Evolutionary conservation across 139 green algal genomes (phyloP).

Genomic region (Ulvella scutata): DNA sequence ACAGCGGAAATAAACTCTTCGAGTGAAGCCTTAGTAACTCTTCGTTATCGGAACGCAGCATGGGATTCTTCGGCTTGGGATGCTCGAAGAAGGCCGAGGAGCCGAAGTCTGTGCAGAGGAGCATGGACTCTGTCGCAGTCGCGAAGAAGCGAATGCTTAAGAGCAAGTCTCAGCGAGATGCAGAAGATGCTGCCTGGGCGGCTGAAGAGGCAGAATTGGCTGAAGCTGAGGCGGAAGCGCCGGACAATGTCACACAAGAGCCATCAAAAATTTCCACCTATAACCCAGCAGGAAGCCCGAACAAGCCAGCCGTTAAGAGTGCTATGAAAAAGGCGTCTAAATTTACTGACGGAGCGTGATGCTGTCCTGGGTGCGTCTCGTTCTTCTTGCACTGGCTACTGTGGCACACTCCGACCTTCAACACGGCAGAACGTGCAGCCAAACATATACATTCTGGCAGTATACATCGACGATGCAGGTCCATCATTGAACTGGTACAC

Average conservation of each 20-base stretch:
- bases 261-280: conserved; percentile 1
- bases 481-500: no score
- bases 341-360: no score
- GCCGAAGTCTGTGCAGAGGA: background rate
- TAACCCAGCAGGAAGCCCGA: background rate
- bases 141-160: background rate
- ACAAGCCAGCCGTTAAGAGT: background rate
- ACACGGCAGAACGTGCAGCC: no score
- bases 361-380: no score
- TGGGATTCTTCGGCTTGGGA: background rate
- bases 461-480: no score
- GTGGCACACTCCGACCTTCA: no score
- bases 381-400: no score
- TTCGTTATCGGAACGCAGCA: no score
- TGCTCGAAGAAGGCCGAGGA: background rate
- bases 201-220: background rate
- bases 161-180: background rate
- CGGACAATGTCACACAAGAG: background rate
- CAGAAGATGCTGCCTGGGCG: background rate
- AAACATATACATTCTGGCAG: no score
- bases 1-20: no score
- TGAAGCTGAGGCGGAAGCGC: background rate
- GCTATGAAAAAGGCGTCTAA: background rate
- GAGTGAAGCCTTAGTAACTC: no score
- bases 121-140: background rate